Conservation (phyloP, 768 basidiomycete genomes). For the Tulasnella calospora region DNA sequence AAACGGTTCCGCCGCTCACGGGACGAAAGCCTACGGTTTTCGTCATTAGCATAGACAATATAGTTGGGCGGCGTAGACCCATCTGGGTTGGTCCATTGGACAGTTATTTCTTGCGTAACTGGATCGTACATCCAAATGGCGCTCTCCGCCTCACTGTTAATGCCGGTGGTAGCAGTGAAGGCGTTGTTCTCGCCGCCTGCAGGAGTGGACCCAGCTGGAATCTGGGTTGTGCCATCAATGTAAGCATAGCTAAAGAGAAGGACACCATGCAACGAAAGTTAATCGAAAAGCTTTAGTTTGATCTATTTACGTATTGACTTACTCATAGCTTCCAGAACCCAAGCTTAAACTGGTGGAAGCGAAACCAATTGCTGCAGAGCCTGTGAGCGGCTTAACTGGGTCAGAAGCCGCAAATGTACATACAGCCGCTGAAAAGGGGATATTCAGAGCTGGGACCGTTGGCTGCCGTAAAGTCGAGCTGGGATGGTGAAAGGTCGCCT, state of each 20-base stretch:
- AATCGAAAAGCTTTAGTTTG: no score
- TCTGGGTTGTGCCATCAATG: neutral
- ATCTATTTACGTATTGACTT: neutral
- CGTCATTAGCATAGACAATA: neutral
- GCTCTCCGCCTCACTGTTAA: neutral
- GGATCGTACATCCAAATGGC: neutral
- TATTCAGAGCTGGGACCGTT: neutral
- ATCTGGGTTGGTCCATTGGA: neutral
- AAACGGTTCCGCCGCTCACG: neutral
- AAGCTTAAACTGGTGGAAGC: neutral
- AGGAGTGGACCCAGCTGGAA: neutral
- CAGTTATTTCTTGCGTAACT: neutral
- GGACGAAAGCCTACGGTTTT: neutral
- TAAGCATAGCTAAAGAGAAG: neutral
- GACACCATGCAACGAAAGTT: no score
- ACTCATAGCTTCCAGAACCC: neutral
- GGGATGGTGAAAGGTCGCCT: neutral
- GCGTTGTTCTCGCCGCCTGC: neutral
- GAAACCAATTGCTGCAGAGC: neutral
- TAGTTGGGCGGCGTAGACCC: neutral
- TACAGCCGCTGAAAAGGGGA: neutral
- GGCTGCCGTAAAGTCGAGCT: neutral
- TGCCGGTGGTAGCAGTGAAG: neutral
- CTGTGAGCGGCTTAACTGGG: neutral
- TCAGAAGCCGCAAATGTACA: neutral